These are phyloP conservation scores for Lantana camara DNA, from an alignment of 257 asterid species.

Conservation along the genomic window DNA sequence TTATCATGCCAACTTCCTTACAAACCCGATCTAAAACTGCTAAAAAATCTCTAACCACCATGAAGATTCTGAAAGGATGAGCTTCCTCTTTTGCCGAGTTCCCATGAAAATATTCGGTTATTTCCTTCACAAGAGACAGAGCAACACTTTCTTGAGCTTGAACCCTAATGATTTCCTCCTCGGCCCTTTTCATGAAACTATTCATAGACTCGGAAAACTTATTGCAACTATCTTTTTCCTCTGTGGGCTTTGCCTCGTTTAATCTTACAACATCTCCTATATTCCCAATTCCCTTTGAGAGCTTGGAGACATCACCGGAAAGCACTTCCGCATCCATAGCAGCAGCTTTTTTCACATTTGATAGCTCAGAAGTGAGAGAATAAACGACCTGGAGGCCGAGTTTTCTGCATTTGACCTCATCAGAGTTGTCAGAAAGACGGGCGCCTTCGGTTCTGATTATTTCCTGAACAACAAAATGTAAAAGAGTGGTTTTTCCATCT, in stretches of 20 bases:
- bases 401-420: slow-evolving; percentile 79
- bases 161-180: slow-evolving; percentile 83
- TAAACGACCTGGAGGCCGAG: slow-evolving; percentile 96
- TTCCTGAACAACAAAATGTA: slow-evolving; percentile 98
- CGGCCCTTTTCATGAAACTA: slow-evolving; percentile 68
- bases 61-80: slow-evolving; percentile 89
- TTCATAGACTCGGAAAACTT: slow-evolving; percentile 69
- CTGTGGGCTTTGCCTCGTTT: slow-evolving; percentile 39
- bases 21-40: slow-evolving; percentile 82
- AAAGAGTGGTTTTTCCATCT: slow-evolving; percentile 93
- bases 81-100: slow-evolving; percentile 95
- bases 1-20: slow-evolving; percentile 91
- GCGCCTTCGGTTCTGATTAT: slow-evolving; percentile 88
- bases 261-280: slow-evolving; percentile 63
- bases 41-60: slow-evolving; percentile 94
- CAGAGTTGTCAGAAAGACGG: slow-evolving; percentile 64
- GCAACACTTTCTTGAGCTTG: slow-evolving; percentile 97
- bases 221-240: slow-evolving; percentile 34
- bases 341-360: slow-evolving; percentile 92
- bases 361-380: slow-evolving; percentile 69
- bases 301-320: slow-evolving; percentile 69
- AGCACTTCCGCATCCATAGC: slow-evolving; percentile 98
- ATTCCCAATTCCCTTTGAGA: slow-evolving; percentile 69
- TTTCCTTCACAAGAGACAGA: slow-evolving; percentile 85
- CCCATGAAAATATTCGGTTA: slow-evolving; percentile 96